Percentiles rank a stretch among this genome's conserved stretches.
Evolutionary conservation across 768 basidiomycete species (phyloP).

Genomic region (Roridomyces roridus): DNA sequence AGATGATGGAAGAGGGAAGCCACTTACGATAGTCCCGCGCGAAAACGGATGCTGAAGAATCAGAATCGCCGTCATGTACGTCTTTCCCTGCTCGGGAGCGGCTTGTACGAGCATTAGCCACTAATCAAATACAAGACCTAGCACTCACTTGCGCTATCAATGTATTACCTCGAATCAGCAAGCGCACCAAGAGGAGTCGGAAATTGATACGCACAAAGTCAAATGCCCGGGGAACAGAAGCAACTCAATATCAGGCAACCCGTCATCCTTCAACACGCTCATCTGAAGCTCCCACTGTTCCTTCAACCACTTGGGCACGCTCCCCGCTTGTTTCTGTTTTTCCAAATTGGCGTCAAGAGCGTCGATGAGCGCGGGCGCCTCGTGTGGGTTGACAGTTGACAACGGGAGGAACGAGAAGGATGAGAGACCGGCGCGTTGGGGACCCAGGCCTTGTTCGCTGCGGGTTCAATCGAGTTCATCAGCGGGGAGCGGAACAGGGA

Average conservation of each 20-base stretch:
- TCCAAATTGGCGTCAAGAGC: conserved; percentile 17
- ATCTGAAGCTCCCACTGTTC: conserved; percentile 50
- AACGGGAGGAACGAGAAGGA: conserved; percentile 37
- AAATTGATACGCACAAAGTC: background rate
- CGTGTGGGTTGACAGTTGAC: conserved; percentile 18
- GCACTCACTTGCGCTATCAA: too few species aligned
- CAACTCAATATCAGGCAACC: conserved; percentile 18
- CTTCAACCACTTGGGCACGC: too few species aligned
- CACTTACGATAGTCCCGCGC: conserved; percentile 54
- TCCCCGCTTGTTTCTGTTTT: conserved; percentile 34
- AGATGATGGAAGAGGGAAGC: background rate
- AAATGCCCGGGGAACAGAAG: conserved; percentile 32
- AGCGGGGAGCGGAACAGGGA: background rate
- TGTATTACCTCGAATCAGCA: too few species aligned
- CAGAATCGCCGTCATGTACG: conserved; percentile 45
- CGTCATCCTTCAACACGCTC: conserved; percentile 31
- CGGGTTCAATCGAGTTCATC: background rate
- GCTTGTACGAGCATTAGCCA: too few species aligned
- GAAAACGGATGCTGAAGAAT: conserved; percentile 51
- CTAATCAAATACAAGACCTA: too few species aligned
- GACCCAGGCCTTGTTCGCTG: background rate
- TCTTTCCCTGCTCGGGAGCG: conserved; percentile 43
- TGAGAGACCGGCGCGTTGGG: conserved; percentile 26
- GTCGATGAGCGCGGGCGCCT: conserved; percentile 1
- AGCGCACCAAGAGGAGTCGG: too few species aligned